Evolutionary conservation across 768 basidiomycete genomes (phyloP).

Genomic region (Grammothele lineata): DNA sequence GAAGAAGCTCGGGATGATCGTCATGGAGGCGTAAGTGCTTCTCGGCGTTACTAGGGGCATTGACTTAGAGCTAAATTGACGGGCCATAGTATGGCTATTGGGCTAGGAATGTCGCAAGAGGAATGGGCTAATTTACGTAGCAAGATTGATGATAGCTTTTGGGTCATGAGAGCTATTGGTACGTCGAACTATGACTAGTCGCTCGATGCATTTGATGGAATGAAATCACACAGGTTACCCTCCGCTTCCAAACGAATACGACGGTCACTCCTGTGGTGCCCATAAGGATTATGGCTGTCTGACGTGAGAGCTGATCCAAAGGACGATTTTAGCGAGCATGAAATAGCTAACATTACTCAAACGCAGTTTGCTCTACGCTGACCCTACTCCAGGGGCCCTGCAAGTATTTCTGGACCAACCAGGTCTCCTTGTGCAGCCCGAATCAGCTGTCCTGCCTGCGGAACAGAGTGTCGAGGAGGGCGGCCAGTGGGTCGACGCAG

Average conservation of each 20-base stretch:
- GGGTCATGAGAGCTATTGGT: constrained; percentile 88
- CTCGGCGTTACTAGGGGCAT: background rate
- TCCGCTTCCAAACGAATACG: constrained; percentile 71
- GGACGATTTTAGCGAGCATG: no score
- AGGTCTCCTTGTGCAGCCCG: constrained; percentile 24
- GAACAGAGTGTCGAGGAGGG: constrained; percentile 53
- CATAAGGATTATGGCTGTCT: constrained; percentile 94
- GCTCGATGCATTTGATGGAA: no score
- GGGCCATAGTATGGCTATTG: constrained; percentile 76
- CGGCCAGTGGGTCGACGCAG: constrained; percentile 76
- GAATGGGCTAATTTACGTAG: constrained; percentile 70
- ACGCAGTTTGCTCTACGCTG: constrained; percentile 82
- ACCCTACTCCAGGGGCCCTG: constrained; percentile 73
- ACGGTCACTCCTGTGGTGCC: constrained; percentile 86
- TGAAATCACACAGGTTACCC: constrained; percentile 90
- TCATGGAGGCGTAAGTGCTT: constrained; percentile 80
- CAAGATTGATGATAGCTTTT: constrained; percentile 82
- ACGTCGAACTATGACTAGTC: no score
- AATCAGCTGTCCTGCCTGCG: constrained; percentile 30
- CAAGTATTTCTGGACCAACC: constrained; percentile 68
- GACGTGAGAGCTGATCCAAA: constrained; percentile 65
- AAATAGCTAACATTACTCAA: background rate
- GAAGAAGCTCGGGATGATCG: constrained; percentile 71
- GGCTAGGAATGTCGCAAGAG: constrained; percentile 64
- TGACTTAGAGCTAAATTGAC: background rate